Base-by-base conservation (phyloP, 2,329 filamentous ascomycete genomes). In the Elsinoe australis region DNA sequence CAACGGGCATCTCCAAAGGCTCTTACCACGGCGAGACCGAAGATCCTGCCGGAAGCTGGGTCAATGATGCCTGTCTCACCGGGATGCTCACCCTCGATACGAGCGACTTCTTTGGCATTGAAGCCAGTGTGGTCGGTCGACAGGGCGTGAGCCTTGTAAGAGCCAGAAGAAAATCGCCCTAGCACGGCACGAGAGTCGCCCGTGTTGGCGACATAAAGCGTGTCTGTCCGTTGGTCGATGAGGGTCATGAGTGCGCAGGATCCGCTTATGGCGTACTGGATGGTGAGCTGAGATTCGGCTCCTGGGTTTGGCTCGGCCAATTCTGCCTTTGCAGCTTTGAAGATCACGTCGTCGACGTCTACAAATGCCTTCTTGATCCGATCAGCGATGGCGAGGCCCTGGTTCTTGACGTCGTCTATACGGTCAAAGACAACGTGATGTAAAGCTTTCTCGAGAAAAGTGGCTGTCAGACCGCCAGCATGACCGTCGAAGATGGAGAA, bases 171-270 rank as follows among this genome's bases (percentile, higher is more conserved):
- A 64, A 71, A 69, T 52, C 68, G 61, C 1, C 80, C 82, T 0
- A 84, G 68, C 0, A 85, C 79, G 8, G 80, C 80, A 28, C 81
- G 72, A 1, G 78, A 84, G 63, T 86, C 82, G 0, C 83, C 83
- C 0, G 76, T 76, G 52, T 79, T 80, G 0, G 82, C 82, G 2
- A 83, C 79, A 18, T 76, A 74, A 0, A 86, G 63, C 0, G 67
- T 75, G 4, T 68, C 67, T 1, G 67, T 67, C 0, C 55, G 50
- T 0, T 78, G 71, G 52, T 86, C 79, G 57, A 78, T 83, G 1
- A 83, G 63, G 0, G 79, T 71, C 1, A 85, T 66, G 1, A 84
- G 65, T 8, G 81, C 81, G 54, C 80, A 84, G 3, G 79, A 82
- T 4, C 81, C 80, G 1, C 71, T 64, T 45, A 69, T 67, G 1